These are phyloP conservation scores for Starmerella sp. DNA, from an alignment of 805 yeast genomes.

Conservation along the genomic window DNA sequence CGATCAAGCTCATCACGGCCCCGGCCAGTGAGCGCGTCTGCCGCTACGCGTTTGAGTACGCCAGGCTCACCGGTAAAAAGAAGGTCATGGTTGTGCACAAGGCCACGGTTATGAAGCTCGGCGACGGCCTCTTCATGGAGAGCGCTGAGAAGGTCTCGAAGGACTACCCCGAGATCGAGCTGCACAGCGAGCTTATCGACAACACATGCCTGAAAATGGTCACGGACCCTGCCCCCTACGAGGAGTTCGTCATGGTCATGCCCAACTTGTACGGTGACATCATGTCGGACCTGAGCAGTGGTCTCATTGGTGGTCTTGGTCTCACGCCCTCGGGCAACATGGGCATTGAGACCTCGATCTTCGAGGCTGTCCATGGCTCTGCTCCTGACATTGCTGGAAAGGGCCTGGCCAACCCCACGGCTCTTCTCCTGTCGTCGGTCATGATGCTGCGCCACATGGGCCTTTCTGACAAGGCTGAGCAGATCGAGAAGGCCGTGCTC, in stretches of 20 bases:
- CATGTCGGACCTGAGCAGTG: slow-evolving; percentile 94
- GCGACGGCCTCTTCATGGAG: slow-evolving; percentile 92
- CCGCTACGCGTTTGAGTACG: slow-evolving; percentile 95
- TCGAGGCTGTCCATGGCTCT: slow-evolving; percentile 99
- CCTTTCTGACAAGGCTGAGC: slow-evolving; percentile 66
- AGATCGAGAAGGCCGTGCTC: slow-evolving; percentile 77
- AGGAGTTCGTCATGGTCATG: slow-evolving; percentile 90
- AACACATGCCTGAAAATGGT: slow-evolving; percentile 89
- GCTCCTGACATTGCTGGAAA: slow-evolving; percentile 99
- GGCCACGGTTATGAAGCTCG: slow-evolving; percentile 95
- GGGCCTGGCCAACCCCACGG: slow-evolving; percentile 98
- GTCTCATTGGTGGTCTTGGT: slow-evolving; percentile 97
- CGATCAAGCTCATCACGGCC: slow-evolving; percentile 91
- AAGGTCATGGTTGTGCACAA: slow-evolving; percentile 93
- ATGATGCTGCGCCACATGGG: slow-evolving; percentile 99
- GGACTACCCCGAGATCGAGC: slow-evolving; percentile 82
- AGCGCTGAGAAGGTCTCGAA: slow-evolving; percentile 81
- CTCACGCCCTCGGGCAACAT: slow-evolving; percentile 98
- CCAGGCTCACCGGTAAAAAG: slow-evolving; percentile 74
- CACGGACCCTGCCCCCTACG: slow-evolving; percentile 76
- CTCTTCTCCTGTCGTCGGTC: slow-evolving; percentile 84
- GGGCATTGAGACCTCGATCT: slow-evolving; percentile 95
- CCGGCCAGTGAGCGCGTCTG: slow-evolving; percentile 94
- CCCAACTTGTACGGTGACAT: slow-evolving; percentile 99
- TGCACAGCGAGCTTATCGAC: slow-evolving; percentile 82